Base-by-base conservation (phyloP, 192 early-diverging fungal genomes). In the Coemansia sp. region DNA sequence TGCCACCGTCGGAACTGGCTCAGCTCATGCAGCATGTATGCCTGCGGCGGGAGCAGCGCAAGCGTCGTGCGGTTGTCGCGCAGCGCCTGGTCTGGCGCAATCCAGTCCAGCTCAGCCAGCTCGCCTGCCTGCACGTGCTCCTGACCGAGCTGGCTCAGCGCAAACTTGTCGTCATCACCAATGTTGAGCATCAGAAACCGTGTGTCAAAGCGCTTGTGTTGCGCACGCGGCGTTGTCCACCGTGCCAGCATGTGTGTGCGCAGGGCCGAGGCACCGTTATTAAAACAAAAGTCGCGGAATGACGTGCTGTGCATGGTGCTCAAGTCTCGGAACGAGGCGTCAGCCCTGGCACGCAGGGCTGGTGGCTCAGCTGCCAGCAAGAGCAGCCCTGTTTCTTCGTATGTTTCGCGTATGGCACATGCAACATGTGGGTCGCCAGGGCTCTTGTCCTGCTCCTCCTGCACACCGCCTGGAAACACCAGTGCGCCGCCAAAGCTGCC, bases 381-480 rank as follows among this genome's bases (percentile, higher is more conserved):
- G 15, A 87, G 62, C 21, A 93, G 64, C 0, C 91, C 91, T 15
- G 86, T 86, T 65, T 95, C 93, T 69, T 95, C 93, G 66, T 86
- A 89, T 0, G 93, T 91, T 70, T 94, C 89, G 43, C 91, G 85
- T 17, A 90, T 73, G 1, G 91, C 91, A 57, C 88, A 90, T 14
- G 86, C 73, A 25, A 75, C 80, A 57, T 74, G 79, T 22, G 80
- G 29, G 15, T 27, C 45, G 17, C 35, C 32, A 38, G 25, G 5
- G 4, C 6, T 39, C 27, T 27, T 9, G 62, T 76, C 74, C n/a
- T 25, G 12, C 0, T 53, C n/a, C 21, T 82, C 79, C 17, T 59
- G 57, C 11, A 70, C 55, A 41, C 79, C 79, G 45, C 79, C 79
- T 2, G 79, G 79, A 56, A 82, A 82, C 65, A 76, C 79, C 1